phyloP scores from a whole-genome alignment of 2,329 filamentous ascomycete species.

The Pyricularia grisea region DNA sequence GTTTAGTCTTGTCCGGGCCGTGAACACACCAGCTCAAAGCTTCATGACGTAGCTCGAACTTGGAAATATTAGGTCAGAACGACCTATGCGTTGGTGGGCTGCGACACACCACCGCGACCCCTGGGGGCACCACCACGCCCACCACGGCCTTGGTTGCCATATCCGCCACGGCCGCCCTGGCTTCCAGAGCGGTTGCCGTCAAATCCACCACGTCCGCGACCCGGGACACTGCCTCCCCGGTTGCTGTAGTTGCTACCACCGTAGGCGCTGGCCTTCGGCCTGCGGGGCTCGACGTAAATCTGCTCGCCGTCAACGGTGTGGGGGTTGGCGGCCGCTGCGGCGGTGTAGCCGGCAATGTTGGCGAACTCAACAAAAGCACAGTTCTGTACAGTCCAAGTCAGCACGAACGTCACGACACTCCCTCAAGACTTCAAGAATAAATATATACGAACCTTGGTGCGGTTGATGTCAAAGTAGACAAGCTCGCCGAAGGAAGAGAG shows the following conservation, averaged over 20 bases:
- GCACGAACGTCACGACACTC: conserved; percentile 3
- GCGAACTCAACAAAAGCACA: conserved; percentile 95
- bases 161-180: conserved; percentile 59
- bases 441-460: conserved; percentile 59
- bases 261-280: conserved; percentile 62
- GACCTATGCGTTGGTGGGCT: conserved; percentile 40
- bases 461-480: conserved; percentile 68
- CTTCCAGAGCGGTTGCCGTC: conserved; percentile 50
- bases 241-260: conserved; percentile 59
- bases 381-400: conserved; percentile 48
- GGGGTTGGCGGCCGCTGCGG: conserved; percentile 75
- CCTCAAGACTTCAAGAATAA: neutral
- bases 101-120: conserved; percentile 48
- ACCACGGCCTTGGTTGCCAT: conserved; percentile 50
- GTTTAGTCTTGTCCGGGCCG: neutral
- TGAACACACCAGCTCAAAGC: neutral
- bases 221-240: conserved; percentile 49
- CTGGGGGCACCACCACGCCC: conserved; percentile 56
- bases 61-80: conserved; percentile 6
- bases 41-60: neutral
- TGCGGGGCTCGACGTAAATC: conserved; percentile 82
- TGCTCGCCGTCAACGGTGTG: conserved; percentile 75
- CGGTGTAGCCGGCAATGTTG: conserved; percentile 69
- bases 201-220: conserved; percentile 58
- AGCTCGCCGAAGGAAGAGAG: conserved; percentile 66